phyloP scores from a whole-genome alignment of 164 flowering plant species.

The Liquidambar formosana region DNA sequence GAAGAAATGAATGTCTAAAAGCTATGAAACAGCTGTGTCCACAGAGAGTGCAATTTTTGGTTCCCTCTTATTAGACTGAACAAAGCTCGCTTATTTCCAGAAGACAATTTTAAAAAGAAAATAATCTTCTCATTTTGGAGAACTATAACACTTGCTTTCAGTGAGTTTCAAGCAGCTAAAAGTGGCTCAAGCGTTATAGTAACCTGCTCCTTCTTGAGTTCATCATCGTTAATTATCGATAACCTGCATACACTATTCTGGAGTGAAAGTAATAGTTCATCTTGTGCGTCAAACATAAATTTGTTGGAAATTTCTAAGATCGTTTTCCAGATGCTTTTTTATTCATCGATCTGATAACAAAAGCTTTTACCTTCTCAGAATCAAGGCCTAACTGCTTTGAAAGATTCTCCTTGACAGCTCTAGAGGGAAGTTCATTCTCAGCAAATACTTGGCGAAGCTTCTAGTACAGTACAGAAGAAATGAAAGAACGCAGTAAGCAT shows the following conservation, averaged over 20 bases:
- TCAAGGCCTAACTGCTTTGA: constrained; percentile 79
- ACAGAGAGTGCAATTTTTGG: neutral
- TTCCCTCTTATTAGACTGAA: neutral
- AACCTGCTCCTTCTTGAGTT: too few relatives aligned
- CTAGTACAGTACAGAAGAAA: constrained; percentile 38
- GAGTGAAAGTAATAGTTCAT: neutral
- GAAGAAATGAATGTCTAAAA: neutral
- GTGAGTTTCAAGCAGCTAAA: too few relatives aligned
- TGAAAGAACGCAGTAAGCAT: constrained; percentile 7
- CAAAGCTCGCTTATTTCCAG: too few relatives aligned
- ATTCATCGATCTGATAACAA: neutral
- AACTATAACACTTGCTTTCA: too few relatives aligned
- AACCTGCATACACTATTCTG: too few relatives aligned
- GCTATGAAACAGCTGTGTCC: neutral
- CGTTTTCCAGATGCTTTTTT: neutral
- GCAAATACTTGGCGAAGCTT: constrained; percentile 82
- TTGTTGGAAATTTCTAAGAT: neutral
- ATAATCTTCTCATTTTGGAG: too few relatives aligned
- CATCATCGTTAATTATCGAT: too few relatives aligned
- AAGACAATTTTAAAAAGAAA: too few relatives aligned
- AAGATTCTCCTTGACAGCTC: constrained; percentile 60
- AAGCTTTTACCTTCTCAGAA: constrained; percentile 69
- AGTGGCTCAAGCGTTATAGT: too few relatives aligned
- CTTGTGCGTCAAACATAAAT: neutral
- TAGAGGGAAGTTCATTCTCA: constrained; percentile 92